Percentiles rank a stretch among this genome's conserved stretches.
Evolutionary conservation across 2,329 filamentous ascomycete genomes (phyloP).

Genomic region (Sporothrix luriei): DNA sequence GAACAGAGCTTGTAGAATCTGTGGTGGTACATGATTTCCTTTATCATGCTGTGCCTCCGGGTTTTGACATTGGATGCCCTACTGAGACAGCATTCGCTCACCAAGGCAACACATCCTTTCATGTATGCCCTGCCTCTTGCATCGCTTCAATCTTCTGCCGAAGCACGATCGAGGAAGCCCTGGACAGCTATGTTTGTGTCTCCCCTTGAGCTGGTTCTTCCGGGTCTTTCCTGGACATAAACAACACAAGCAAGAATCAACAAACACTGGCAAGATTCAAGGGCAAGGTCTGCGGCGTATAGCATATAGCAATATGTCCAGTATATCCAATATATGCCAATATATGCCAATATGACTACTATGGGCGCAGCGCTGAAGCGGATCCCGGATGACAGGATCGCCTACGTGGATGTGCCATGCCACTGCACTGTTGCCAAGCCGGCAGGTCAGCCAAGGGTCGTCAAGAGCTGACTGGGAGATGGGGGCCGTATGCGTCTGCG

Average conservation of each 20-base stretch:
- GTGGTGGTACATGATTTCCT: conserved; percentile 14
- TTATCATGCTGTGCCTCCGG: background rate
- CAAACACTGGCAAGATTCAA: background rate
- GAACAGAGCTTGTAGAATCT: background rate
- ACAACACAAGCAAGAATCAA: background rate
- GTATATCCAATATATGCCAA: conserved; percentile 6
- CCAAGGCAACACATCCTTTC: background rate
- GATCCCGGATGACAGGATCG: conserved; percentile 28
- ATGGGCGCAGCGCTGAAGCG: conserved; percentile 11
- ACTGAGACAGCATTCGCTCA: background rate
- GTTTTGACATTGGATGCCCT: background rate
- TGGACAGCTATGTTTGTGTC: background rate
- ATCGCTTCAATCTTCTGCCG: background rate
- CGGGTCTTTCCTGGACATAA: background rate
- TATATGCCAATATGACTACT: background rate
- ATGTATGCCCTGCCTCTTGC: background rate
- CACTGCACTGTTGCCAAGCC: background rate
- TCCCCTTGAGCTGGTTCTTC: background rate
- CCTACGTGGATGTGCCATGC: conserved; percentile 15
- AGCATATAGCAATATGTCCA: conserved; percentile 7
- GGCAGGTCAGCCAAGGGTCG: background rate
- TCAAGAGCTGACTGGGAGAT: background rate
- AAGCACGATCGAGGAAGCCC: background rate
- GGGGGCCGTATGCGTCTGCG: background rate
- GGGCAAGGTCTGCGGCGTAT: background rate